Percentiles rank a stretch among this genome's conserved stretches.
These are phyloP conservation scores for Endocalyx cinctus DNA, from an alignment of 2,329 filamentous ascomycete genomes.

Conservation along the genomic window DNA sequence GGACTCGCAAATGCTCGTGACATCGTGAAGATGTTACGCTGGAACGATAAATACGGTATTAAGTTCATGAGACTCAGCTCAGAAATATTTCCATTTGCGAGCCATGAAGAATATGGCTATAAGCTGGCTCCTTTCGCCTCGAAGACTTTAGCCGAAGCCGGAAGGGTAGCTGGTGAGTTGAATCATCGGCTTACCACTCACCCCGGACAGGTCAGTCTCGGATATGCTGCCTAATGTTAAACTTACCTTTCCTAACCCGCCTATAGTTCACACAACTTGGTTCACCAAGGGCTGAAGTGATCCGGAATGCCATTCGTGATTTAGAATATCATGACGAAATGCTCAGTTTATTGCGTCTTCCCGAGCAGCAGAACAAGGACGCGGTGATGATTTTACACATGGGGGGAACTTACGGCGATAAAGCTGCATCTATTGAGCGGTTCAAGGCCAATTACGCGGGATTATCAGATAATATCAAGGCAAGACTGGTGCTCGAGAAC, in stretches of 20 bases:
- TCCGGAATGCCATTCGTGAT: slow-evolving; percentile 72
- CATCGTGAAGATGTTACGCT: slow-evolving; percentile 77
- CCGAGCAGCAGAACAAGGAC: slow-evolving; percentile 73
- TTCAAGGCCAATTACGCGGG: slow-evolving; percentile 71
- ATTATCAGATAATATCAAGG: slow-evolving; percentile 67
- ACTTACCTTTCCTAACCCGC: no score
- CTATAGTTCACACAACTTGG: slow-evolving; percentile 80
- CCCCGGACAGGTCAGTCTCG: slow-evolving; percentile 66
- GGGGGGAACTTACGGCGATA: slow-evolving; percentile 87
- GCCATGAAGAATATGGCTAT: slow-evolving; percentile 83
- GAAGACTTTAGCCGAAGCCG: slow-evolving; percentile 70
- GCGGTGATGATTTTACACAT: slow-evolving; percentile 94
- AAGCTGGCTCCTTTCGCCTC: slow-evolving; percentile 78
- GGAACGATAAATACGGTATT: slow-evolving; percentile 91
- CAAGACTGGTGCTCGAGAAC: slow-evolving; percentile 83
- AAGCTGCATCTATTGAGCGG: slow-evolving; percentile 68
- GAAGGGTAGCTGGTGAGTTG: slow-evolving; percentile 69
- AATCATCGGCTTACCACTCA: slow-evolving; percentile 87
- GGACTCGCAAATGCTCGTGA: slow-evolving; percentile 80
- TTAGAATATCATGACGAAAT: slow-evolving; percentile 85
- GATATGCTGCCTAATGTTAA: no score
- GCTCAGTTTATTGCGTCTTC: slow-evolving; percentile 70
- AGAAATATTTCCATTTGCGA: slow-evolving; percentile 96
- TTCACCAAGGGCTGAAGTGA: slow-evolving; percentile 73
- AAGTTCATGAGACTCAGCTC: slow-evolving; percentile 89